A percentile compares a stretch with the other conserved stretches of the same genome.
Conservation (phyloP, 257 asterid genomes). For the Nyctanthes arbortristis region DNA sequence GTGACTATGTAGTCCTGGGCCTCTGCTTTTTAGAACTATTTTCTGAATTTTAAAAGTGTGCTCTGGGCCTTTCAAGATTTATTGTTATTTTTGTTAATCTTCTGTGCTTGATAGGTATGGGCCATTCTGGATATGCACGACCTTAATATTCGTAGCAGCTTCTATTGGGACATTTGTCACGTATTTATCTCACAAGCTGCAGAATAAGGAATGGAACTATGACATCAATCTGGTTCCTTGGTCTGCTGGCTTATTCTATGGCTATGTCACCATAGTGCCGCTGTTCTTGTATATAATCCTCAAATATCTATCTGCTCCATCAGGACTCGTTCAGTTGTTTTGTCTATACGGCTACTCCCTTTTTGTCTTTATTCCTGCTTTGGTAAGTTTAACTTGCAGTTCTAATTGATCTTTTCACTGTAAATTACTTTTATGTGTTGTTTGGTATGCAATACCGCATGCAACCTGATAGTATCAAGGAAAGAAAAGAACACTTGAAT, state of each 20-base stretch:
- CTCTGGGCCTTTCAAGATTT: slow-evolving; percentile 13
- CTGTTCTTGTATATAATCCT: slow-evolving; percentile 73
- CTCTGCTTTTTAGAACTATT: background rate
- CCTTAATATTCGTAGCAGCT: slow-evolving; percentile 95
- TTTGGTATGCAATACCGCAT: background rate
- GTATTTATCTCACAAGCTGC: slow-evolving; percentile 82
- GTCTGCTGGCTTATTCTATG: slow-evolving; percentile 96
- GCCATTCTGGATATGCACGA: slow-evolving; percentile 99
- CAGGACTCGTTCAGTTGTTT: slow-evolving; percentile 82
- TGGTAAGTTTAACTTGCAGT: slow-evolving; percentile 57
- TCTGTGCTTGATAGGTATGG: slow-evolving; percentile 63
- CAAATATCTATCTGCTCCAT: slow-evolving; percentile 96
- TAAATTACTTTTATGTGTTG: background rate
- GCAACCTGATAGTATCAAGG: background rate
- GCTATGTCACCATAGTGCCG: slow-evolving; percentile 85
- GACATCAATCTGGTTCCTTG: slow-evolving; percentile 88
- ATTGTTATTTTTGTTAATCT: slow-evolving; percentile 11
- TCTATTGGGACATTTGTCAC: slow-evolving; percentile 94
- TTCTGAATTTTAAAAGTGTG: background rate
- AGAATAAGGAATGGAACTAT: slow-evolving; percentile 80
- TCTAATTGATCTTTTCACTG: background rate
- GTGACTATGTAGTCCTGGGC: background rate
- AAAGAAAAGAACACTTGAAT: background rate
- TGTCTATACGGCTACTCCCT: slow-evolving; percentile 97
- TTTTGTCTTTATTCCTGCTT: slow-evolving; percentile 90